Percentiles rank a stretch among this genome's conserved stretches.
Evolutionary conservation across 805 yeast genomes (phyloP).

Genomic region (Cyberlindnera mrakii): DNA sequence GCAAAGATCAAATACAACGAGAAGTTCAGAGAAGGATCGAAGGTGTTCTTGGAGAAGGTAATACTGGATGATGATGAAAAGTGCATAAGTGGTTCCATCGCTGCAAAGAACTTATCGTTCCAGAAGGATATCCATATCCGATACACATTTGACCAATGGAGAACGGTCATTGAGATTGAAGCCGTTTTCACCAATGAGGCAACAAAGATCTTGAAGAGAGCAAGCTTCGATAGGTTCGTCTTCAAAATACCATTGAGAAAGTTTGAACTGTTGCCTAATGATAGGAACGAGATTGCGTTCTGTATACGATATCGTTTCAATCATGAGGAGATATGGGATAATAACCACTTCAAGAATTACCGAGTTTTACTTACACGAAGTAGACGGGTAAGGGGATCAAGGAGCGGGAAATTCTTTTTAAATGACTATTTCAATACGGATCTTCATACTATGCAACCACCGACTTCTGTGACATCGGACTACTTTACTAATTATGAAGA

Average conservation of each 20-base stretch:
- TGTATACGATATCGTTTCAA: slow-evolving; percentile 35
- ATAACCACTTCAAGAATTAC: slow-evolving; percentile 57
- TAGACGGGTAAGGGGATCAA: slow-evolving; percentile 2
- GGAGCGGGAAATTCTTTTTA: slow-evolving; percentile 12
- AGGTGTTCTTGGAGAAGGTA: slow-evolving; percentile 58
- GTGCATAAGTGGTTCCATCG: slow-evolving; percentile 63
- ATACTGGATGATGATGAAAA: slow-evolving; percentile 48
- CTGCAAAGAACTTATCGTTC: slow-evolving; percentile 70
- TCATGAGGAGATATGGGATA: slow-evolving; percentile 68
- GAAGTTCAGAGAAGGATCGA: slow-evolving; percentile 32
- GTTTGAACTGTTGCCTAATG: slow-evolving; percentile 12
- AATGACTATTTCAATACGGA: slow-evolving; percentile 14
- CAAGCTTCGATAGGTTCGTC: slow-evolving; percentile 64
- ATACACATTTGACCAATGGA: slow-evolving; percentile 79
- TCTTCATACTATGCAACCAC: not conserved
- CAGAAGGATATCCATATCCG: slow-evolving; percentile 62
- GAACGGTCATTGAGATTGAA: slow-evolving; percentile 61
- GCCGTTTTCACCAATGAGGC: slow-evolving; percentile 53
- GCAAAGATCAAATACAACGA: slow-evolving; percentile 40
- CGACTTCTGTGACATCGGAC: slow-evolving; percentile 2
- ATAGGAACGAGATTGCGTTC: slow-evolving; percentile 30
- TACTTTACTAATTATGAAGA: slow-evolving; percentile 19
- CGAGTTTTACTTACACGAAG: slow-evolving; percentile 29
- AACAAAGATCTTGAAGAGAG: slow-evolving; percentile 36
- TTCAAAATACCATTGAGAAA: slow-evolving; percentile 52